Evolutionary conservation across 192 early-diverging fungal species (phyloP).

Genomic region (Backusella circina): DNA sequence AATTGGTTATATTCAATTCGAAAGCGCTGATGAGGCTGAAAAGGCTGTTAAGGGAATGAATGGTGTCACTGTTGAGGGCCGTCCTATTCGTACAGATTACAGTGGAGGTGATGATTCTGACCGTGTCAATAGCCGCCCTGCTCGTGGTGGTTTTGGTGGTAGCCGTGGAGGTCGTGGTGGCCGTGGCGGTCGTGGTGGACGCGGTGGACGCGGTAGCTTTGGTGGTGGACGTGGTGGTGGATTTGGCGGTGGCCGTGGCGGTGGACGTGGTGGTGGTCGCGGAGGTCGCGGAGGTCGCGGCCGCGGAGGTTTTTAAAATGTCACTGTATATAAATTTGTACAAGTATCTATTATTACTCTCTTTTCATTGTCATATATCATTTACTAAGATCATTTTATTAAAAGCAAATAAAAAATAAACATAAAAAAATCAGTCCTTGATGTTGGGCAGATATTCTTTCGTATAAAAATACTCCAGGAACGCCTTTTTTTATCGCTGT

Average conservation of each 20-base stretch:
- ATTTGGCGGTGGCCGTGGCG: slow-evolving; percentile 23
- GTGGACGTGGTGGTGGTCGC: slow-evolving; percentile 42
- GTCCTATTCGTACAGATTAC: slow-evolving; percentile 86
- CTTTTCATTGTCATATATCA: background rate
- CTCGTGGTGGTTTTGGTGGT: slow-evolving; percentile 48
- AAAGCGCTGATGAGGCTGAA: slow-evolving; percentile 60
- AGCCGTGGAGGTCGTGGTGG: slow-evolving; percentile 48
- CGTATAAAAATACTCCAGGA: too few relatives aligned
- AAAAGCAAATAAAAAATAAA: background rate
- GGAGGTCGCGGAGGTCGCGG: background rate
- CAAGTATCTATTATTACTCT: background rate
- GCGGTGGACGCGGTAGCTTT: slow-evolving; percentile 42
- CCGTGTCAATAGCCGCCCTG: slow-evolving; percentile 43
- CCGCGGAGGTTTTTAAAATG: background rate
- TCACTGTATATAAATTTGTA: slow-evolving; percentile 1
- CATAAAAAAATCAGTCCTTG: background rate
- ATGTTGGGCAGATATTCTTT: background rate
- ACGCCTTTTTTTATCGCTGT: too few relatives aligned
- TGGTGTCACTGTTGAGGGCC: slow-evolving; percentile 72
- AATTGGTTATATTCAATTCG: slow-evolving; percentile 92
- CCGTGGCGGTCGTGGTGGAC: slow-evolving; percentile 37
- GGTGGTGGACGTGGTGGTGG: slow-evolving; percentile 49
- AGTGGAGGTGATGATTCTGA: slow-evolving; percentile 46
- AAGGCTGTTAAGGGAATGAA: slow-evolving; percentile 77
- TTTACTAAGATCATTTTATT: background rate